Percentiles rank a stretch among this genome's conserved stretches.
phyloP scores from a whole-genome alignment of 202 grass and related monocot species.

The Tripidium arundinaceum region DNA sequence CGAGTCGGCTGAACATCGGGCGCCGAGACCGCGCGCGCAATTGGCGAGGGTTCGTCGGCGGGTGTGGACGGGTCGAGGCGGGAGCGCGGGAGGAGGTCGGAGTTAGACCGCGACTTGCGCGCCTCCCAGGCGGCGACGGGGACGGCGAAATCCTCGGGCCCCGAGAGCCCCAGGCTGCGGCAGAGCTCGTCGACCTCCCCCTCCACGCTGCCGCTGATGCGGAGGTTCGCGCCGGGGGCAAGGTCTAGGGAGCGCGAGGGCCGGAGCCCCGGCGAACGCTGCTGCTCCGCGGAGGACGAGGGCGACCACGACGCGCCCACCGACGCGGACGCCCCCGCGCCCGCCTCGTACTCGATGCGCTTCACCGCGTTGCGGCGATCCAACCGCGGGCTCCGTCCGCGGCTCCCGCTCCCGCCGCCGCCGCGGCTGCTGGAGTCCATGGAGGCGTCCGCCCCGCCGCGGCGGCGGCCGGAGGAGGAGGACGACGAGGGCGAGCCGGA shows the following conservation, averaged over 20 bases:
- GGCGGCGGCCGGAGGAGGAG: slow-evolving; percentile 36
- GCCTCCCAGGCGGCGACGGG: slow-evolving; percentile 67
- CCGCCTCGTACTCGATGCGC: slow-evolving; percentile 71
- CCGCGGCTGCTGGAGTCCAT: slow-evolving; percentile 35
- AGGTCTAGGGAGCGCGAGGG: slow-evolving; percentile 68
- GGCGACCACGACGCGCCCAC: slow-evolving; percentile 55
- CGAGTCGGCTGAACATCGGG: slow-evolving; percentile 20
- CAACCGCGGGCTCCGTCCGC: slow-evolving; percentile 46
- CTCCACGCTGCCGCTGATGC: slow-evolving; percentile 82
- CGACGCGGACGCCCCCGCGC: slow-evolving; percentile 21
- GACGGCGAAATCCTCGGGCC: slow-evolving; percentile 86
- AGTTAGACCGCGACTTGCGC: slow-evolving; percentile 69
- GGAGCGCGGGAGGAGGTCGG: slow-evolving; percentile 50
- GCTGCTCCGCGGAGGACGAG: slow-evolving; percentile 32
- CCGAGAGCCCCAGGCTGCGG: slow-evolving; percentile 64
- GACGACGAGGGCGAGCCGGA: slow-evolving; percentile 32
- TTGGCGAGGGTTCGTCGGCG: neutral
- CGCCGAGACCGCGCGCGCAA: slow-evolving; percentile 33
- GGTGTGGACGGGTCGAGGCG: slow-evolving; percentile 12
- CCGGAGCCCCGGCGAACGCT: slow-evolving; percentile 31
- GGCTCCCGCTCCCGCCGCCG: slow-evolving; percentile 37
- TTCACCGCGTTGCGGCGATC: slow-evolving; percentile 93
- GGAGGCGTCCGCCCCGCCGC: slow-evolving; percentile 23
- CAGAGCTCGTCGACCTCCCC: slow-evolving; percentile 85
- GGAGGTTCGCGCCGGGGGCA: slow-evolving; percentile 53